Percentiles rank a stretch among this genome's conserved stretches.
Evolutionary conservation across 352 stramenopile genomes (phyloP).

Genomic region (Peronospora farinosa): DNA sequence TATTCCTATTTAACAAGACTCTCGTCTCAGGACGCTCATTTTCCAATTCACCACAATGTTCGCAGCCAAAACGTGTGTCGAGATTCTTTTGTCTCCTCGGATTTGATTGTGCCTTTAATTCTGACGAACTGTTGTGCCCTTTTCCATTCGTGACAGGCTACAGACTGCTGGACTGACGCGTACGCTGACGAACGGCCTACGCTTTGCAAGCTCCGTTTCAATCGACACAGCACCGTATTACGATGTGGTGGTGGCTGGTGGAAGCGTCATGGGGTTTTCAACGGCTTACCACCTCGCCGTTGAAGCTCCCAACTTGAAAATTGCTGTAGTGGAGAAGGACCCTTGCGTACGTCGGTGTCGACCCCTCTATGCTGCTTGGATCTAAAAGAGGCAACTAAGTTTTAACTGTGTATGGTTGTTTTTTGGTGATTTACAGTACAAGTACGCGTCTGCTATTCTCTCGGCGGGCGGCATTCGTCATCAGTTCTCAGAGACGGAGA

Average conservation of each 20-base stretch:
- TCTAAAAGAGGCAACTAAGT: neutral
- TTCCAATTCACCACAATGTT: conserved; percentile 31
- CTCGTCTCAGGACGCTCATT: conserved; percentile 16
- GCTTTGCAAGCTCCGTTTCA: conserved; percentile 23
- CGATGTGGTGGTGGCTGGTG: conserved; percentile 73
- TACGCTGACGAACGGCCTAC: conserved; percentile 14
- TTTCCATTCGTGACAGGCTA: conserved; percentile 13
- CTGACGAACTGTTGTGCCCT: conserved; percentile 13
- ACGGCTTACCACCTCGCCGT: conserved; percentile 76
- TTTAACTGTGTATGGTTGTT: conserved; percentile 6
- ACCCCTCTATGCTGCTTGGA: neutral
- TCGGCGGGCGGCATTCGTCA: conserved; percentile 74
- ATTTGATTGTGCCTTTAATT: neutral
- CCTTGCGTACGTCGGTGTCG: conserved; percentile 33
- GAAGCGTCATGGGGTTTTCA: conserved; percentile 83
- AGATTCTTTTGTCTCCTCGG: neutral
- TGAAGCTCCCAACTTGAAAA: conserved; percentile 58
- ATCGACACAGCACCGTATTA: conserved; percentile 39
- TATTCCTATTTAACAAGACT: neutral
- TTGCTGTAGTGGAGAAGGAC: conserved; percentile 73
- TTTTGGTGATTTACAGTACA: conserved; percentile 54
- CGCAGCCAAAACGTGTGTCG: conserved; percentile 31
- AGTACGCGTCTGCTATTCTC: conserved; percentile 69
- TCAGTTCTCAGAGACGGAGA: conserved; percentile 72
- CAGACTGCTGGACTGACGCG: conserved; percentile 17